Evolutionary conservation across 106 monocot genomes (phyloP).

Genomic region (Dendrobium catenatum): DNA sequence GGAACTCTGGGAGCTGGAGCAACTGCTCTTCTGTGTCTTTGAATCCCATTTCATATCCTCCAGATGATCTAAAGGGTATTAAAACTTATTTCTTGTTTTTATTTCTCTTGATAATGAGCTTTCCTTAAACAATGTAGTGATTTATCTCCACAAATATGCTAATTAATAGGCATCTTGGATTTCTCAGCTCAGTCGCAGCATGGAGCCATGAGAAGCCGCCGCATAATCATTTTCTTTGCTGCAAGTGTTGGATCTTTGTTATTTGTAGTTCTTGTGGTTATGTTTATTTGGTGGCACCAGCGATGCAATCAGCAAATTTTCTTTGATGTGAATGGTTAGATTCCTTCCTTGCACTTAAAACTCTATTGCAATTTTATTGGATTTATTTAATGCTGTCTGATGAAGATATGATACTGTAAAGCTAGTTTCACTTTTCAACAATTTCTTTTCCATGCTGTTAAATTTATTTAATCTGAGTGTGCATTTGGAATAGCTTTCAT

Average conservation of each 20-base stretch:
- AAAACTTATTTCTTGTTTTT: constrained; percentile 1
- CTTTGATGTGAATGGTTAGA: constrained; percentile 85
- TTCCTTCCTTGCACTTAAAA: not conserved
- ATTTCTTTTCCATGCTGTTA: not conserved
- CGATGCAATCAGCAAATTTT: constrained; percentile 67
- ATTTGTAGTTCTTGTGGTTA: constrained; percentile 25
- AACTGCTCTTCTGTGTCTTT: constrained; percentile 77
- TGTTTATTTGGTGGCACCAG: constrained; percentile 74
- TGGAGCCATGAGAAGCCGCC: constrained; percentile 36
- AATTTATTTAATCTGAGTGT: not conserved
- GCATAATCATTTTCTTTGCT: constrained; percentile 53
- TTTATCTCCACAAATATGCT: constrained; percentile 11
- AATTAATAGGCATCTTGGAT: constrained; percentile 20
- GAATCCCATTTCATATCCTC: constrained; percentile 73
- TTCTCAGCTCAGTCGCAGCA: constrained; percentile 58
- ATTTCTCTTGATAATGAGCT: not conserved
- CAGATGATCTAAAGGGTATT: constrained; percentile 70
- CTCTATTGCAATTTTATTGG: not conserved
- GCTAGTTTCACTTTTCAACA: not conserved
- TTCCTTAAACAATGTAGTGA: not conserved
- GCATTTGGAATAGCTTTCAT: not conserved
- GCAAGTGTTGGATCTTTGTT: constrained; percentile 47
- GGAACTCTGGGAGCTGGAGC: constrained; percentile 21
- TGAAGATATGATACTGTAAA: not conserved
- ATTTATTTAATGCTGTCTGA: not conserved